Conservation (phyloP, 805 yeast genomes). For the Metschnikowia kofuensis region DNA sequence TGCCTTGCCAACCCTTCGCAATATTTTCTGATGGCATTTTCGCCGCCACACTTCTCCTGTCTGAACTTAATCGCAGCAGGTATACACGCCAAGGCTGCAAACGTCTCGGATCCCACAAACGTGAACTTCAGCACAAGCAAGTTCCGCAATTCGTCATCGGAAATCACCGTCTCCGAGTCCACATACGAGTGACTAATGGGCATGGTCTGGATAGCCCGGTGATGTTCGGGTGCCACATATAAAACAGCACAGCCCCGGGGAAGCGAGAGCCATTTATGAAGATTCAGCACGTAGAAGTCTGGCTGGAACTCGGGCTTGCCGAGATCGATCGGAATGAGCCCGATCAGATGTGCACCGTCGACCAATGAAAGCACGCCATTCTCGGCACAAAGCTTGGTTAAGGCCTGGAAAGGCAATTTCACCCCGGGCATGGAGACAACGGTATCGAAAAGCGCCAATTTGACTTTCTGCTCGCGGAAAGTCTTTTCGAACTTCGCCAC, state of each 20-base stretch:
- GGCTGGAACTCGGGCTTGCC: conserved; percentile 40
- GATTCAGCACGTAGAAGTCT: conserved; percentile 58
- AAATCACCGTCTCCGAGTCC: conserved; percentile 27
- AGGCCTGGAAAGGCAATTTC: conserved; percentile 50
- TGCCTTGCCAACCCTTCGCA: conserved; percentile 42
- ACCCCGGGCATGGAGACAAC: conserved; percentile 66
- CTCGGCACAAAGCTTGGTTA: conserved; percentile 45
- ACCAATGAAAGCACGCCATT: conserved; percentile 51
- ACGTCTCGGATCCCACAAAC: conserved; percentile 49
- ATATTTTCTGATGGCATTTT: conserved; percentile 47
- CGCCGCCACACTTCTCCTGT: conserved; percentile 57
- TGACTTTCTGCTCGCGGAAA: conserved; percentile 24
- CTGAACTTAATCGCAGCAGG: conserved; percentile 54
- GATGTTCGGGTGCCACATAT: conserved; percentile 54
- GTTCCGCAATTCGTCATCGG: conserved; percentile 19
- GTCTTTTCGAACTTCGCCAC: conserved; percentile 22
- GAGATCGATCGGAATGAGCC: conserved; percentile 47
- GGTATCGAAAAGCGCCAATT: conserved; percentile 52
- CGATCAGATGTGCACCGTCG: conserved; percentile 74
- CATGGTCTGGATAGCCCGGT: conserved; percentile 47
- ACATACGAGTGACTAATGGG: conserved; percentile 55
- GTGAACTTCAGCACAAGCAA: conserved; percentile 46
- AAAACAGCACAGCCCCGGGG: conserved; percentile 60
- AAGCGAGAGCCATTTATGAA: conserved; percentile 67
- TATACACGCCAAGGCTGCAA: conserved; percentile 41